Evolutionary conservation across 495 filamentous ascomycete genomes (phyloP).

Genomic region (Penicillium lividum): DNA sequence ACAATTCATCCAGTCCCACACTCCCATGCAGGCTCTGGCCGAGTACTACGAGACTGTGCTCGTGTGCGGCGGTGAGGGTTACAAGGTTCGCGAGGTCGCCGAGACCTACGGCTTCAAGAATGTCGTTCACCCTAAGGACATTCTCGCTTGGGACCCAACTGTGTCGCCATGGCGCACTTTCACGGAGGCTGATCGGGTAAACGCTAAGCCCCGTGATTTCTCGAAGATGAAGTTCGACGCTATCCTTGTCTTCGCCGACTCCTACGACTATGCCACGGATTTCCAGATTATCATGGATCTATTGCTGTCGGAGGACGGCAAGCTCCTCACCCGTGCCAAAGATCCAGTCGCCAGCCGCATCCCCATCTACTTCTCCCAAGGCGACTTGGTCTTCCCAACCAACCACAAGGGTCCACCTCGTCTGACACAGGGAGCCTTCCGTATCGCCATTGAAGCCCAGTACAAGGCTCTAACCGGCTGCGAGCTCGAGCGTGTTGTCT

Average conservation of each 20-base stretch:
- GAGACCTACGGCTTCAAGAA: constrained; percentile 88
- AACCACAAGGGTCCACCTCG: constrained; percentile 69
- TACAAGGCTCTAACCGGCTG: constrained; percentile 73
- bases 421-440: constrained; percentile 75
- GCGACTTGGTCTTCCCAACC: constrained; percentile 75
- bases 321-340: constrained; percentile 63
- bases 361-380: constrained; percentile 75
- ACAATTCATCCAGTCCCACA: constrained; percentile 94
- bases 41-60: constrained; percentile 80
- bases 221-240: constrained; percentile 75
- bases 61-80: constrained; percentile 84
- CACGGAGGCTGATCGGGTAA: constrained; percentile 63
- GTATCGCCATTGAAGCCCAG: constrained; percentile 75
- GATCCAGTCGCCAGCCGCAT: constrained; percentile 69
- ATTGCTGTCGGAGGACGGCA: constrained; percentile 71
- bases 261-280: constrained; percentile 80
- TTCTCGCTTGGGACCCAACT: constrained; percentile 79
- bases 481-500: constrained; percentile 80
- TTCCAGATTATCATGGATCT: constrained; percentile 85
- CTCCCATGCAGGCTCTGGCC: constrained; percentile 87
- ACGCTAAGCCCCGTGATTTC: constrained; percentile 69
- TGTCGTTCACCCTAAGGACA: constrained; percentile 85
- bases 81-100: constrained; percentile 82
- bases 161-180: constrained; percentile 82
- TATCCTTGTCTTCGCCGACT: constrained; percentile 81